Conservation (phyloP, 2,329 filamentous ascomycete genomes). For the Immersiporthe knoxdaviesiana region DNA sequence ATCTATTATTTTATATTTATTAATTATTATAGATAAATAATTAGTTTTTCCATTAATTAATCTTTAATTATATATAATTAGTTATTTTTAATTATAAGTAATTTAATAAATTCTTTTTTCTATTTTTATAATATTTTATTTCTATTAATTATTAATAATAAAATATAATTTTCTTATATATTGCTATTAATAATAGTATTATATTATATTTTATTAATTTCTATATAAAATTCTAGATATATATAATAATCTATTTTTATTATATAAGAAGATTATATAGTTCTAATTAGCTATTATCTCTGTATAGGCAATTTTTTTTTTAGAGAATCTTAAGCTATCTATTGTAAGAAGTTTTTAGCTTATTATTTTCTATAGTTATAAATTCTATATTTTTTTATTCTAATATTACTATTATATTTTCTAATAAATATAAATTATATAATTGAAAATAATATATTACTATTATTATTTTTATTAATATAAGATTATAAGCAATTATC, state of each 20-base stretch:
- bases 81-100: not conserved
- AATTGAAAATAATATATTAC: too few species aligned
- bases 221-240: not conserved
- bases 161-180: not conserved
- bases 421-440: too few species aligned
- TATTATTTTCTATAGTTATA: too few species aligned
- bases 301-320: not conserved
- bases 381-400: too few species aligned
- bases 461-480: too few species aligned
- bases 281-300: not conserved
- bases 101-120: not conserved
- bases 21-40: not conserved
- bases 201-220: not conserved
- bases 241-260: too few species aligned
- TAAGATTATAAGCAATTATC: too few species aligned
- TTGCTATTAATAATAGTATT: not conserved
- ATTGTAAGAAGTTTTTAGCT: too few species aligned
- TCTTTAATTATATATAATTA: too few species aligned
- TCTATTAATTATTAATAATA: constrained; percentile 19
- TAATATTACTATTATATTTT: too few species aligned
- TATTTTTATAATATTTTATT: not conserved
- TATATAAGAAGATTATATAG: not conserved
- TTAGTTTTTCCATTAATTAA: too few species aligned
- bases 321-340: not conserved
- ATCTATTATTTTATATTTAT: too few species aligned